Conservation (phyloP, 1,284 basidiomycete genomes). For the Uromyces viciae-fabae region DNA sequence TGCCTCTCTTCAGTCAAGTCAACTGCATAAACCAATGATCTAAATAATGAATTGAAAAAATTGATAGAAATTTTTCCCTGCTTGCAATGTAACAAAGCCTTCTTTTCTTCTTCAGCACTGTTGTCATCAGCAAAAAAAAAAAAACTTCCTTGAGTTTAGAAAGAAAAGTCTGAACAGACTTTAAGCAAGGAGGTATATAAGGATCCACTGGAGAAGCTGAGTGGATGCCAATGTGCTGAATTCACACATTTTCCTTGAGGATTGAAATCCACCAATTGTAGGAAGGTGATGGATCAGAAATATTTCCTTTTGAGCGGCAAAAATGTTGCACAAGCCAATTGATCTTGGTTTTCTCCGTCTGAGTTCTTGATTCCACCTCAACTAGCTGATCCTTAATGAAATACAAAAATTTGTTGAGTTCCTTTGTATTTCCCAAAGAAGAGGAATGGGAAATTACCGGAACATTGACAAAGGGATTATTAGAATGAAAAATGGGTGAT, state of each 20-base stretch:
- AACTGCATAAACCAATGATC: background rate
- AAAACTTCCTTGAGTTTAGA: background rate
- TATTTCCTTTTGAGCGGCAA: background rate
- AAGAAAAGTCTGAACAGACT: background rate
- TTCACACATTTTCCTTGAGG: background rate
- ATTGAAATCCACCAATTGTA: conserved; percentile 9
- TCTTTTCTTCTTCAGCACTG: background rate
- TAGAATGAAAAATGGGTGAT: background rate
- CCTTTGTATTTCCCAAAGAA: conserved; percentile 8
- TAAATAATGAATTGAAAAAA: background rate
- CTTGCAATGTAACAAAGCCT: background rate
- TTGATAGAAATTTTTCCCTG: background rate
- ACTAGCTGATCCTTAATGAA: background rate
- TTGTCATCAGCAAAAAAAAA: background rate
- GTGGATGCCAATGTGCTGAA: background rate
- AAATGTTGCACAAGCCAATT: conserved; percentile 7
- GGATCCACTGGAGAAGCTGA: background rate
- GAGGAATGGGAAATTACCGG: background rate
- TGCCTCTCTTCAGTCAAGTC: background rate
- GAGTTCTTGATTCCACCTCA: background rate
- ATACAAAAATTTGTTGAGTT: background rate
- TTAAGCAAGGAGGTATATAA: background rate
- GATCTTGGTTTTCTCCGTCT: background rate
- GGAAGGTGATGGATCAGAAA: background rate
- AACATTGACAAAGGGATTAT: background rate